Evolutionary conservation across 305 asterid species (phyloP), one percentile per base, ranked within the genome.

Genomic region (Fraxinus floribunda): DNA sequence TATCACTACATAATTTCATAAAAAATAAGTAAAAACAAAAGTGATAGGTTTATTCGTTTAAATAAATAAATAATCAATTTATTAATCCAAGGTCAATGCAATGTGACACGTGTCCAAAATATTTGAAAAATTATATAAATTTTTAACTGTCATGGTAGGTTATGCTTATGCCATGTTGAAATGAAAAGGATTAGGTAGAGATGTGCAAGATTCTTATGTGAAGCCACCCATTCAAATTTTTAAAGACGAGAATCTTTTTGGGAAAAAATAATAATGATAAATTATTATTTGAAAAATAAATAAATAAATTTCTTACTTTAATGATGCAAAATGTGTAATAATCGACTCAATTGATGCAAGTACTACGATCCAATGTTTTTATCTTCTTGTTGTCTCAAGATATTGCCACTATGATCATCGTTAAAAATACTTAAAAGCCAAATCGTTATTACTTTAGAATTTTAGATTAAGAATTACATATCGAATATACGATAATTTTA

Each of bases 61-160:
- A 16, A 1, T 44, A 76, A 70, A 26, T 52, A 64, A 64, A 64
- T 44, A 44, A 11, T 44, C 16, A 44, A 22, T 68, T 29, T 80
- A 11, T 39, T 44, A 62, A 46, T 49, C 16, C 55, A 49, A 10
- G 62, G 84, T 72, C 80, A 34, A 52, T 9, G 7, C 22, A 74
- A 32, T n/a, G 75, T 8, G 81, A 83, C 86, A 80, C 84, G 83
- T 86, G 85, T 80, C 71, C 3, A 6, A 22, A 79, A 78, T 70
- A 60, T 9, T 38, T 74, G 60, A 72, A 78, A 62, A 44, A 5
- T 15, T 30, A 71, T 32, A 71, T 62, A 64, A 36, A 79, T 7
- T 26, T 24, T 24, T 29, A 60, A 74, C 26, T n/a, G 55, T 18
- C 76, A 13, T 30, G 44, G 44, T 71, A 46, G 36, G 60, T 26